Evolutionary conservation across 2,329 filamentous ascomycete species (phyloP).

Genomic region (Penicillium sp.): DNA sequence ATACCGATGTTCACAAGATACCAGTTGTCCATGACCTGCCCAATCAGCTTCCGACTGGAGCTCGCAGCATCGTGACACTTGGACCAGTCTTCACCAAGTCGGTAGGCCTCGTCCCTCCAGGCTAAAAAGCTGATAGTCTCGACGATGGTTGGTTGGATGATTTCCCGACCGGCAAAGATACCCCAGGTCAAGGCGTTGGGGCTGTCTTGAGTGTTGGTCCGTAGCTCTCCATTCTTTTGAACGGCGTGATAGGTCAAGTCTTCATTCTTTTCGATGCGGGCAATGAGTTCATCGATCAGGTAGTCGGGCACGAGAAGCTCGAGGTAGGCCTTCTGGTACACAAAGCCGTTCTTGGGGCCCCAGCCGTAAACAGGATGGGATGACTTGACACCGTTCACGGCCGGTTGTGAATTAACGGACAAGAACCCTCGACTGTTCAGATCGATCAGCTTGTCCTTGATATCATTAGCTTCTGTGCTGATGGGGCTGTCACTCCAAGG

Average conservation of each 20-base stretch:
- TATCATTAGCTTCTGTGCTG: constrained; percentile 70
- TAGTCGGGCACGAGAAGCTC: constrained; percentile 82
- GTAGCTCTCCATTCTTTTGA: constrained; percentile 72
- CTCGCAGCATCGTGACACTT: constrained; percentile 75
- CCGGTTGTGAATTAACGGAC: constrained; percentile 96
- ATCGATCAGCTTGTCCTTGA: constrained; percentile 68
- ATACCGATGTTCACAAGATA: constrained; percentile 90
- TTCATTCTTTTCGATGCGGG: constrained; percentile 67
- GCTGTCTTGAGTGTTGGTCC: constrained; percentile 75
- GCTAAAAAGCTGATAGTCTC: constrained; percentile 96
- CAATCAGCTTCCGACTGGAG: constrained; percentile 72
- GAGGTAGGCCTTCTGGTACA: constrained; percentile 97
- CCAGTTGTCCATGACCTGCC: constrained; percentile 82
- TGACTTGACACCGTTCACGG: constrained; percentile 85
- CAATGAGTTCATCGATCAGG: constrained; percentile 68
- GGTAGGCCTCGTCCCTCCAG: constrained; percentile 97
- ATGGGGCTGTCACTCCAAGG: constrained; percentile 94
- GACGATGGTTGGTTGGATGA: constrained; percentile 99
- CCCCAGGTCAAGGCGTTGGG: constrained; percentile 99
- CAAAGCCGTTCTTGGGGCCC: constrained; percentile 91
- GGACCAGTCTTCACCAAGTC: constrained; percentile 87
- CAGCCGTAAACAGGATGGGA: constrained; percentile 83
- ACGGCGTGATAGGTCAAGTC: constrained; percentile 94
- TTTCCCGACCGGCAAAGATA: constrained; percentile 97
- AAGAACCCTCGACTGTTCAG: constrained; percentile 82